Base-by-base conservation (phyloP, 2,329 filamentous ascomycete genomes). In the Beauveria bassiana region DNA sequence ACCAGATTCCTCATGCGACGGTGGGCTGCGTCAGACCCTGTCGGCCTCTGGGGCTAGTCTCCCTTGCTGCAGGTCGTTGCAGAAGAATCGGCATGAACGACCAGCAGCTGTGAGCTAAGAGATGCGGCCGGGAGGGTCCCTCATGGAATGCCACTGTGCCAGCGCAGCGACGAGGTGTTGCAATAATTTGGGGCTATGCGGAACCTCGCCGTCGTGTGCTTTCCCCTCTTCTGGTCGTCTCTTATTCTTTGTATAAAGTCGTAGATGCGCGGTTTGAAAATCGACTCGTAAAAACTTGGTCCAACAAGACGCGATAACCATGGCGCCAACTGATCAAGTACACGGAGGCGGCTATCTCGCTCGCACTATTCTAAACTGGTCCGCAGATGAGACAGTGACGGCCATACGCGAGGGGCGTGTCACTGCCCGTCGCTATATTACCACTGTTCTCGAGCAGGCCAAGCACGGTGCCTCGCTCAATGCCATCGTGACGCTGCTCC, bases 351-450 rank as follows among this genome's bases (percentile, higher is more conserved):
- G 34, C 16, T 22, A 14, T 51, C 22, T 28, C 34, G 2, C 56
- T 9, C 56, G 46, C 31, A 50, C 46, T 5, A 51, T 59, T 38
- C 46, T 59, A 8, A 42, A 59, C 40, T 59, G 49, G 54, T 62
- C 61, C 5, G 61, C 61, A 18, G 61, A 62, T 42, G 54, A 59
- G 38, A 59, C 54, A 9, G n/a, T 62, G 16, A 22, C 54, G 16
- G 61, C 61, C n/a, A 62, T 62, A 26, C 61, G 61, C 14, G 49
- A 59, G 18, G 40, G 52, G 34, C 54, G 45, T 16, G 49, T 62
- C n/a, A 28, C 49, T 8, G 54, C 55, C 8, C 54, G 47, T n/a
- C 34, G 38, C 40, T 62, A 62, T 40, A 62, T 62, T n/a, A 47
- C 61, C 42, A 50, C 26, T 5, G 54, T 59, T 8, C 49, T 62